Evolutionary conservation across 176 grass and related monocot species (phyloP).

Genomic region (Saccharum spontaneum): DNA sequence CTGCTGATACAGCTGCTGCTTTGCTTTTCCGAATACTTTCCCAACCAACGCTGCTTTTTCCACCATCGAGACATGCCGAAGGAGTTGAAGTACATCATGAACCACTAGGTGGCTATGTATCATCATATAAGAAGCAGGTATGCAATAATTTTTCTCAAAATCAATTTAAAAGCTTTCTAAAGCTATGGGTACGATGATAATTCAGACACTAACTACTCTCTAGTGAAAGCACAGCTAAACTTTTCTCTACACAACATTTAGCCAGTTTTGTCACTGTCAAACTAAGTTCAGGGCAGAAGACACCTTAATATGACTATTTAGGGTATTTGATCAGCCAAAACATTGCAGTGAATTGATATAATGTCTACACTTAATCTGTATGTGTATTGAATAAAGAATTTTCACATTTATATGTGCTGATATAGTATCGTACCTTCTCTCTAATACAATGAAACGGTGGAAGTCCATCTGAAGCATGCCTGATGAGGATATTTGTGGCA

Average conservation of each 20-base stretch:
- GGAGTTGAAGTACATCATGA: conserved; percentile 91
- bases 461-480: conserved; percentile 97
- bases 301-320: not conserved
- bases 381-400: conserved; percentile 10
- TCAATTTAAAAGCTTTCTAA: not conserved
- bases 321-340: conserved; percentile 24
- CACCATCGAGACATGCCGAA: conserved; percentile 86
- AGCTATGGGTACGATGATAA: not conserved
- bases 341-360: not conserved
- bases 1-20: conserved; percentile 91
- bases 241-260: not conserved
- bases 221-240: conserved; percentile 11
- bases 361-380: not conserved
- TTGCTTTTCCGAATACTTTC: conserved; percentile 98
- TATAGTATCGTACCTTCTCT: not conserved
- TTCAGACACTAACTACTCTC: not conserved
- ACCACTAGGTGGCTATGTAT: conserved; percentile 81
- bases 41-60: conserved; percentile 93
- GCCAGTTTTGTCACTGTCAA: not conserved
- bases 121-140: conserved; percentile 95
- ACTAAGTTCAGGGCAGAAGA: not conserved
- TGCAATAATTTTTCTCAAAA: conserved; percentile 33
- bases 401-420: not conserved
- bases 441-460: conserved; percentile 23
- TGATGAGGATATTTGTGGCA: conserved; percentile 99